Conservation (phyloP, 176 grass and related monocot genomes). For the Zea luxurians region DNA sequence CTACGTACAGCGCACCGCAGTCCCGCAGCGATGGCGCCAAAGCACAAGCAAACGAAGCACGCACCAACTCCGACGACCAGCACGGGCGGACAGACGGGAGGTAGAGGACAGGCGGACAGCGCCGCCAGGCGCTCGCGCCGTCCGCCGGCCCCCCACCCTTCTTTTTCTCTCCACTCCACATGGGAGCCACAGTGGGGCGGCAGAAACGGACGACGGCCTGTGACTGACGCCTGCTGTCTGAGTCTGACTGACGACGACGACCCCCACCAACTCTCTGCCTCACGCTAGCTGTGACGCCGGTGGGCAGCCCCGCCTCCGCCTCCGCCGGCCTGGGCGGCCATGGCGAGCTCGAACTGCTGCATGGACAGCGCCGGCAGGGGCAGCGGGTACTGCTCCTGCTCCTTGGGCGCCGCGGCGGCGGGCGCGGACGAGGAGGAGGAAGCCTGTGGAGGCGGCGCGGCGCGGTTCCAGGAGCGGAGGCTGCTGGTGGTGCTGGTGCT, state of each 20-base stretch:
- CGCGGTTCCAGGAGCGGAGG: conserved; percentile 52
- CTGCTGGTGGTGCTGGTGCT: conserved; percentile 56
- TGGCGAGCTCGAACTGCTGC: conserved; percentile 76
- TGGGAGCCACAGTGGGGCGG: neutral
- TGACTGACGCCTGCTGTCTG: conserved; percentile 12
- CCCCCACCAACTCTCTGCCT: neutral
- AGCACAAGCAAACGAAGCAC: conserved; percentile 24
- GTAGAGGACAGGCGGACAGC: neutral
- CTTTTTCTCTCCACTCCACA: neutral
- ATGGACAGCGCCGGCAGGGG: conserved; percentile 43
- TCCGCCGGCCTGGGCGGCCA: conserved; percentile 46
- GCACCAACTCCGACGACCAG: neutral
- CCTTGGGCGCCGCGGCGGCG: neutral
- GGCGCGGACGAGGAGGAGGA: neutral
- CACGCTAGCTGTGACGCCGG: conserved; percentile 35
- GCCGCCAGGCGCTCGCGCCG: neutral
- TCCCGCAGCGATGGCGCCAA: conserved; percentile 17
- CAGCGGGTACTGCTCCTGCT: neutral
- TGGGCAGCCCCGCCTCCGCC: neutral
- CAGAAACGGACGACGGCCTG: conserved; percentile 44
- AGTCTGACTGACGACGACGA: neutral
- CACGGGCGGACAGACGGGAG: too few relatives aligned
- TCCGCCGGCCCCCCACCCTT: neutral
- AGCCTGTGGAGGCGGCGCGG: conserved; percentile 6
- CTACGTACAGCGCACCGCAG: conserved; percentile 19